Evolutionary conservation across 2,329 filamentous ascomycete species (phyloP).

Genomic region (Penicillium italicum): DNA sequence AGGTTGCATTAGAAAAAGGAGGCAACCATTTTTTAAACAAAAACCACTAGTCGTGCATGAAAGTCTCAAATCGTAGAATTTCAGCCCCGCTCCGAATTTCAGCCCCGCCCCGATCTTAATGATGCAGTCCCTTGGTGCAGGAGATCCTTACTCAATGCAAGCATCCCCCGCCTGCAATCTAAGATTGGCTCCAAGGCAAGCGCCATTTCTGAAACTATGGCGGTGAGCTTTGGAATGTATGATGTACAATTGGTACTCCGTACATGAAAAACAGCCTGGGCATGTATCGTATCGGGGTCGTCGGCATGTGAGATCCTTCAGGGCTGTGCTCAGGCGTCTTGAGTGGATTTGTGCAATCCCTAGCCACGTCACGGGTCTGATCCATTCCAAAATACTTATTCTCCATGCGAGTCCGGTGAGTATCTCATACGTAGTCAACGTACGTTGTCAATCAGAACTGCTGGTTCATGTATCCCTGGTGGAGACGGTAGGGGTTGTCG

Average conservation of each 20-base stretch:
- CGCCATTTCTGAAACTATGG: not conserved
- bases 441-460: not conserved
- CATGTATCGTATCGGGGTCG: not conserved
- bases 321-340: not conserved
- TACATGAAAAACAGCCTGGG: not conserved
- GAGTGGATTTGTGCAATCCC: not conserved
- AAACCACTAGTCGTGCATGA: not conserved
- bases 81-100: slow-evolving; percentile 1
- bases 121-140: not conserved
- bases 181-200: slow-evolving; percentile 2
- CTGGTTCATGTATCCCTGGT: not conserved
- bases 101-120: not conserved
- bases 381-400: not conserved
- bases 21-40: not conserved
- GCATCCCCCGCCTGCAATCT: not conserved
- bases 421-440: not conserved
- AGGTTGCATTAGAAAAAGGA: not conserved
- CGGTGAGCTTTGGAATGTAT: slow-evolving; percentile 2
- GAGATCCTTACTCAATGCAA: slow-evolving; percentile 3
- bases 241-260: not conserved
- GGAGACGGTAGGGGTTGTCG: not conserved
- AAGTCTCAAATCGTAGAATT: slow-evolving; percentile 1
- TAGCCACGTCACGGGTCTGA: not conserved
- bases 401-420: not conserved
- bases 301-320: not conserved